Evolutionary conservation across 1,284 basidiomycete genomes (phyloP).

Genomic region (Tilletia walkeri): DNA sequence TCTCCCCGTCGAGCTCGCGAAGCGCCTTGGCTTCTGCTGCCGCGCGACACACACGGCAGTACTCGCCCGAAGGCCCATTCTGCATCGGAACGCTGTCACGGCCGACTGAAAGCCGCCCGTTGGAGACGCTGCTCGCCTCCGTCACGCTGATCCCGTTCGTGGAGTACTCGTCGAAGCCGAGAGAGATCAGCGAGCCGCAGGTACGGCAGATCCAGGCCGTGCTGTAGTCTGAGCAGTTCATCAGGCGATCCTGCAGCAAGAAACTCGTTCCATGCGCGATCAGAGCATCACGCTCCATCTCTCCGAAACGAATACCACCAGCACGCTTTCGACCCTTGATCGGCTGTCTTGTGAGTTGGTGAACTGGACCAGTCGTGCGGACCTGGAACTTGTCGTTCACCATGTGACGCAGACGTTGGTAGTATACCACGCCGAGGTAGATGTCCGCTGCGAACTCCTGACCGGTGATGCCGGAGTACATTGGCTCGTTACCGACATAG

Average conservation of each 20-base stretch:
- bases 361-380: constrained; percentile 93
- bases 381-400: constrained; percentile 99
- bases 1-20: not conserved
- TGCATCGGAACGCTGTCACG: not conserved
- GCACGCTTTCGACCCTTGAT: constrained; percentile 98
- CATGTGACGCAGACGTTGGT: constrained; percentile 98
- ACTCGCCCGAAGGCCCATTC: constrained; percentile 35
- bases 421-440: constrained; percentile 96
- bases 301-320: constrained; percentile 98
- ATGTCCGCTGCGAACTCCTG: constrained; percentile 98
- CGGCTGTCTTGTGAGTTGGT: constrained; percentile 90
- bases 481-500: constrained; percentile 98
- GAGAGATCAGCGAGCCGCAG: constrained; percentile 89
- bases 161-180: constrained; percentile 61
- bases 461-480: constrained; percentile 99
- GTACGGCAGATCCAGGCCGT: constrained; percentile 96
- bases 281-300: constrained; percentile 99
- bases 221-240: constrained; percentile 99
- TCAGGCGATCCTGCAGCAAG: constrained; percentile 93
- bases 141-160: constrained; percentile 25
- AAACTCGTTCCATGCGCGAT: constrained; percentile 98
- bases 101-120: not conserved
- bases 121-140: constrained; percentile 3
- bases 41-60: constrained; percentile 48
- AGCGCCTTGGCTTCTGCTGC: constrained; percentile 29